Evolutionary conservation across 148 eudicot genomes (phyloP).

Genomic region (Rheum nobile): DNA sequence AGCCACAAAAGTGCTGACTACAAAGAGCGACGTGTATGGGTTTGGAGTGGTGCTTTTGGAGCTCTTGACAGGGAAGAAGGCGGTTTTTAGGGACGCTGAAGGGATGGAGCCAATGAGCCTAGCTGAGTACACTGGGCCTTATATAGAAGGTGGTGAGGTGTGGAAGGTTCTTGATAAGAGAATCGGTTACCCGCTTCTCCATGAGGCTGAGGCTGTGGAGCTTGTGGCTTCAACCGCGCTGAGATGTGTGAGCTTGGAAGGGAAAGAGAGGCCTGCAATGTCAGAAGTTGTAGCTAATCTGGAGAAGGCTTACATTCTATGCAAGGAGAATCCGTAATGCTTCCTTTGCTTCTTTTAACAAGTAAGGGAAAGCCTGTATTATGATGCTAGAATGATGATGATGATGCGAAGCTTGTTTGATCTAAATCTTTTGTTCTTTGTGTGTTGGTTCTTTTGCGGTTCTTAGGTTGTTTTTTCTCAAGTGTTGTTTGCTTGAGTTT

Average conservation of each 20-base stretch:
- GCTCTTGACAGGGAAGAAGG: constrained; percentile 48
- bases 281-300: constrained; percentile 45
- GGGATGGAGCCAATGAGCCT: constrained; percentile 26
- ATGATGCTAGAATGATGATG: not conserved
- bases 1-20: constrained; percentile 35
- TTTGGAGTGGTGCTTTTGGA: constrained; percentile 56
- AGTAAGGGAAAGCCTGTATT: not conserved
- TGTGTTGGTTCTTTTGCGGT: not conserved
- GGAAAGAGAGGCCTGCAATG: constrained; percentile 44
- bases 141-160: constrained; percentile 34
- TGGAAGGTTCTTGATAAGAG: constrained; percentile 44
- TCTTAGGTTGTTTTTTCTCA: not conserved
- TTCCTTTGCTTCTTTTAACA: not conserved
- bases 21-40: constrained; percentile 56
- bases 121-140: constrained; percentile 45
- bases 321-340: constrained; percentile 21
- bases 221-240: constrained; percentile 42
- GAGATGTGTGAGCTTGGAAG: constrained; percentile 50
- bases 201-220: constrained; percentile 54
- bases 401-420: too few relatives aligned
- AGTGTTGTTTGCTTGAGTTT: not conserved
- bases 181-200: constrained; percentile 27
- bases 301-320: constrained; percentile 42
- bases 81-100: constrained; percentile 34
- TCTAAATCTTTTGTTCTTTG: not conserved